Evolutionary conservation across 495 filamentous ascomycete genomes (phyloP).

Genomic region (Mytilinidion resinicola): DNA sequence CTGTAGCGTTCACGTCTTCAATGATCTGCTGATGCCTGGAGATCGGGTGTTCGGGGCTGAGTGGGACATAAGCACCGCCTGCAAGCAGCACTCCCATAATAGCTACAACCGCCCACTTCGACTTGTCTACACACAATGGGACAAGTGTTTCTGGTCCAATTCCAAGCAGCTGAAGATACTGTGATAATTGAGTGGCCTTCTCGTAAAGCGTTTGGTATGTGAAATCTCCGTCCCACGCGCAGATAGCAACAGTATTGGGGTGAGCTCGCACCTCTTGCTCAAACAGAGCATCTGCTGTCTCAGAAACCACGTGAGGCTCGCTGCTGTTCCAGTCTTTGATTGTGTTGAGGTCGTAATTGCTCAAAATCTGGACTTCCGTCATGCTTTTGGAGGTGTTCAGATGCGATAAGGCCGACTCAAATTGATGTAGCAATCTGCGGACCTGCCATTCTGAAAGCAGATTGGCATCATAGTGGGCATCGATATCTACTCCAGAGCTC

Average conservation of each 20-base stretch:
- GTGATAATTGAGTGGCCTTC: constrained; percentile 34
- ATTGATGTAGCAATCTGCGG: constrained; percentile 21
- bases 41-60: constrained; percentile 52
- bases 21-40: constrained; percentile 43
- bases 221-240: constrained; percentile 33
- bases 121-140: constrained; percentile 53
- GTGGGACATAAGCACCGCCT: constrained; percentile 50
- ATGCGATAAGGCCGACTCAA: constrained; percentile 15
- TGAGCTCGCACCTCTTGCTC: constrained; percentile 31
- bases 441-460: constrained; percentile 15
- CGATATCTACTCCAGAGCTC: too few relatives aligned
- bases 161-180: constrained; percentile 28
- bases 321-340: constrained; percentile 14
- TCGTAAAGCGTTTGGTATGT: constrained; percentile 36
- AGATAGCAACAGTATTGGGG: constrained; percentile 15
- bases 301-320: constrained; percentile 33
- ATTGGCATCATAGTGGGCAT: constrained; percentile 24
- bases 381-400: constrained; percentile 14
- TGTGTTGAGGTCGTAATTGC: constrained; percentile 12
- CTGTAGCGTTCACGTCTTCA: constrained; percentile 38
- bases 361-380: too few relatives aligned
- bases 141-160: constrained; percentile 41
- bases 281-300: constrained; percentile 51
- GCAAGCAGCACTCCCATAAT: constrained; percentile 50
- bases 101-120: constrained; percentile 46